phyloP scores from a whole-genome alignment of 176 grass and related monocot genomes.

The Avena sativa region DNA sequence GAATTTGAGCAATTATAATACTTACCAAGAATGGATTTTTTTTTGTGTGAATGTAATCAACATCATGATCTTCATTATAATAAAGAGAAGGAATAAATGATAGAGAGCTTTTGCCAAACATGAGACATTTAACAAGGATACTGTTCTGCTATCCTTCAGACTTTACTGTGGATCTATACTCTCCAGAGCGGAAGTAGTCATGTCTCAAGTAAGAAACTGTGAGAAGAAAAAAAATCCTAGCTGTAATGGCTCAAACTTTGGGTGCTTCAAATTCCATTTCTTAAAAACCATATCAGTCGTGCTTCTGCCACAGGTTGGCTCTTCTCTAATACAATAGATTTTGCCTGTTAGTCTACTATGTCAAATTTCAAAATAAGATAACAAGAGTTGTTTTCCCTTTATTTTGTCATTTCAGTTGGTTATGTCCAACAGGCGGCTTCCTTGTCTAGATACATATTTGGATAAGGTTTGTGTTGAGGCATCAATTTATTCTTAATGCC shows the following conservation, averaged over 20 bases:
- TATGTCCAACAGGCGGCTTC: constrained; percentile 71
- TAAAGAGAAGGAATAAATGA: background rate
- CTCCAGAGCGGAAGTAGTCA: background rate
- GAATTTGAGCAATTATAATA: background rate
- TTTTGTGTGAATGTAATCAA: too few relatives aligned
- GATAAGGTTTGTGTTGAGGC: constrained; percentile 68
- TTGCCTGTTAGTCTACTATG: constrained; percentile 23
- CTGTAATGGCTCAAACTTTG: constrained; percentile 8
- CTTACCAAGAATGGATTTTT: background rate
- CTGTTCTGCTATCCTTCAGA: background rate
- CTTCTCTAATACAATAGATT: constrained; percentile 16
- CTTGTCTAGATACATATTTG: constrained; percentile 78
- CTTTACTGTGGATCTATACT: background rate
- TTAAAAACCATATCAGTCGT: constrained; percentile 5
- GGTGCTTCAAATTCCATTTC: constrained; percentile 8
- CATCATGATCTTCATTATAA: background rate
- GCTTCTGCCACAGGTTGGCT: background rate
- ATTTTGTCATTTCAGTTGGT: constrained; percentile 72
- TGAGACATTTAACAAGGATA: constrained; percentile 4
- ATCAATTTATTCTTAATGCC: background rate
- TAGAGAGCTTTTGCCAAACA: background rate
- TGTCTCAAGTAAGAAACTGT: constrained; percentile 3
- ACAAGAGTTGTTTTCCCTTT: background rate
- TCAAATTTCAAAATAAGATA: constrained; percentile 6
- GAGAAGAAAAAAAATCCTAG: background rate